Evolutionary conservation across 1,284 basidiomycete species (phyloP).

Genomic region (Sporisorium graminicola): DNA sequence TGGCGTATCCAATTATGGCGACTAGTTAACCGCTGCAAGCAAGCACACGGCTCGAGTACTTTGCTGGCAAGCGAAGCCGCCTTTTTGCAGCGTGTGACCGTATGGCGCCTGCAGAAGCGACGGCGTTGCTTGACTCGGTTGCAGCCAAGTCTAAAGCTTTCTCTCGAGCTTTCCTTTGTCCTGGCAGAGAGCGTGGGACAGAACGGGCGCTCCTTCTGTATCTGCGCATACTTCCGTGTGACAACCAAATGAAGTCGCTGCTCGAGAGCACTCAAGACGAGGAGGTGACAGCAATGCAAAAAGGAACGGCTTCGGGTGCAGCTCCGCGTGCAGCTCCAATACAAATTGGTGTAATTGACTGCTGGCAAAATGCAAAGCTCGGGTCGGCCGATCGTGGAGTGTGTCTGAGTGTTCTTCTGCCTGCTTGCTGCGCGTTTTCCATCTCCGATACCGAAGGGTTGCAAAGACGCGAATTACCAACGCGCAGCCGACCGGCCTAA

Average conservation of each 20-base stretch:
- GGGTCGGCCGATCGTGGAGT: neutral
- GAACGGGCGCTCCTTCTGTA: neutral
- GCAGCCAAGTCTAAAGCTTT: constrained; percentile 2
- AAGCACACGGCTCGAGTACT: neutral
- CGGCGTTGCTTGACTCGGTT: neutral
- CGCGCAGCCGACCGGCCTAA: neutral
- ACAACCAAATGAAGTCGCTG: constrained; percentile 7
- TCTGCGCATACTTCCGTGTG: constrained; percentile 5
- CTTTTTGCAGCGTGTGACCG: neutral
- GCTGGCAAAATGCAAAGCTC: neutral
- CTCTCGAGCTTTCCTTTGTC: neutral
- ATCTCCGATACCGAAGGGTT: constrained; percentile 8
- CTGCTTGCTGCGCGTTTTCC: neutral
- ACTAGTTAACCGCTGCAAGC: no score
- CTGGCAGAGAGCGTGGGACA: constrained; percentile 5
- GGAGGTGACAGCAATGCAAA: neutral
- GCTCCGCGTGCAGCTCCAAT: neutral
- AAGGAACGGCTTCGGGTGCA: neutral
- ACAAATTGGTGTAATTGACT: neutral
- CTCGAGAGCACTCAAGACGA: neutral
- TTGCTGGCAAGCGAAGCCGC: neutral
- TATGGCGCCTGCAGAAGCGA: neutral
- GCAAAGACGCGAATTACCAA: neutral
- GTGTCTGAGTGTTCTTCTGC: constrained; percentile 1
- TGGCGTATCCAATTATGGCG: neutral